These are phyloP conservation scores for Panaeolus cyanescens DNA, from an alignment of 768 basidiomycete species.

Conservation along the genomic window DNA sequence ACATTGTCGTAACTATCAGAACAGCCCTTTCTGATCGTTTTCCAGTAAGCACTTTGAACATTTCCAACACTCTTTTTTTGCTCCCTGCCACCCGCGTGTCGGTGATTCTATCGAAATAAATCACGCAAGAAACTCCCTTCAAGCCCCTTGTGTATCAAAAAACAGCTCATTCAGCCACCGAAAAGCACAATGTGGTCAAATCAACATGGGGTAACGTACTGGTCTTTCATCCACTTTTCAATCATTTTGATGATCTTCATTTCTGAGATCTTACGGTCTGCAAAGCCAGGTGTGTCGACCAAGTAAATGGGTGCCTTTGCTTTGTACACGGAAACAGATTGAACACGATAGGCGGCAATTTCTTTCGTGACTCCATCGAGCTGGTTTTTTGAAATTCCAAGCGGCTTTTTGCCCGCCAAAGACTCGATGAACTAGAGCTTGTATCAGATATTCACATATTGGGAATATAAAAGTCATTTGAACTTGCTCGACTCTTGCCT, in stretches of 20 bases:
- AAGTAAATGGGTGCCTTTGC: background rate
- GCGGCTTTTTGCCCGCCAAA: background rate
- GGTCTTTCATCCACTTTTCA: background rate
- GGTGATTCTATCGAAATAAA: background rate
- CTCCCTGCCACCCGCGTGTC: background rate
- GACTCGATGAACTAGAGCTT: background rate
- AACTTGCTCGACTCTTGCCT: background rate
- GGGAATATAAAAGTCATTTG: background rate
- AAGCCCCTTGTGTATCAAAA: background rate
- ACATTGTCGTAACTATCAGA: background rate
- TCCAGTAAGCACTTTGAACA: background rate
- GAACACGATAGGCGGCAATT: background rate
- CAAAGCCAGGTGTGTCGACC: background rate
- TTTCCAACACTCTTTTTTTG: background rate
- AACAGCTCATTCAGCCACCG: too few relatives aligned
- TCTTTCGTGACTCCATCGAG: background rate
- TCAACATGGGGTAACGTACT: background rate
- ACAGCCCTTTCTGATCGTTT: background rate
- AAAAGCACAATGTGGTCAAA: too few relatives aligned
- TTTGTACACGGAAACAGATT: background rate
- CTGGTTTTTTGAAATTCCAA: background rate
- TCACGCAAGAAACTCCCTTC: background rate
- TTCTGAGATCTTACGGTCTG: background rate
- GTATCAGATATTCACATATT: background rate
- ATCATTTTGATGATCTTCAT: background rate